A percentile compares a stretch with the other conserved stretches of the same genome.
phyloP scores from a whole-genome alignment of 2,329 filamentous ascomycete genomes.

The Aspergillus hiratsukae region DNA sequence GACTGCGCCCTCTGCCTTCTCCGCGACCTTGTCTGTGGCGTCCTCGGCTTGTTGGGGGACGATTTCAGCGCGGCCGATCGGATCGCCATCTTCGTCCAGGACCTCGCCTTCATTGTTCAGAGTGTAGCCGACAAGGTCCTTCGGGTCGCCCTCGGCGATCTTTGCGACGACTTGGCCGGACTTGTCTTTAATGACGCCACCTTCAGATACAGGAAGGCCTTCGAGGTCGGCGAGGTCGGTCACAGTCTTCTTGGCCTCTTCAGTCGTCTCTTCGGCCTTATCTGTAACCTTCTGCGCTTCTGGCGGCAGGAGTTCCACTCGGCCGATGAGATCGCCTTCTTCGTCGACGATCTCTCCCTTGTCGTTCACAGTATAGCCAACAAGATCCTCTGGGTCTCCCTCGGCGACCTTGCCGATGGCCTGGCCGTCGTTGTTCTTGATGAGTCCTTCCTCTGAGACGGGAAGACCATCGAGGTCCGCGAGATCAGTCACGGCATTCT shows the following conservation, averaged over 20 bases:
- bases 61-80: slow-evolving; percentile 36
- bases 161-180: slow-evolving; percentile 35
- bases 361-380: slow-evolving; percentile 39
- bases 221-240: slow-evolving; percentile 35
- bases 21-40: slow-evolving; percentile 20
- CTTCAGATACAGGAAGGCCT: slow-evolving; percentile 46
- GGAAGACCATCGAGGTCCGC: slow-evolving; percentile 34
- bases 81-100: slow-evolving; percentile 29
- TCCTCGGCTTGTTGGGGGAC: slow-evolving; percentile 19
- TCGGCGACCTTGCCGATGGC: slow-evolving; percentile 37
- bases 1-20: slow-evolving; percentile 21
- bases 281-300: slow-evolving; percentile 22
- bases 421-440: slow-evolving; percentile 44
- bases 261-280: slow-evolving; percentile 11
- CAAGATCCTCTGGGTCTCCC: slow-evolving; percentile 38
- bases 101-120: slow-evolving; percentile 35
- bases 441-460: slow-evolving; percentile 51
- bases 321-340: slow-evolving; percentile 34
- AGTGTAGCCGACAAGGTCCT: slow-evolving; percentile 39
- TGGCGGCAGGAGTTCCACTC: slow-evolving; percentile 27
- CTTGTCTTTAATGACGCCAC: slow-evolving; percentile 49
- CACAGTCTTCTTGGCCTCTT: slow-evolving; percentile 25
- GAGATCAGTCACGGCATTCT: slow-evolving; percentile 31
- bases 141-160: slow-evolving; percentile 38
- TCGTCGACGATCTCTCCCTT: slow-evolving; percentile 32